Conservation (phyloP, 192 early-diverging fungal genomes). For the Polychytrium aggregatum region DNA sequence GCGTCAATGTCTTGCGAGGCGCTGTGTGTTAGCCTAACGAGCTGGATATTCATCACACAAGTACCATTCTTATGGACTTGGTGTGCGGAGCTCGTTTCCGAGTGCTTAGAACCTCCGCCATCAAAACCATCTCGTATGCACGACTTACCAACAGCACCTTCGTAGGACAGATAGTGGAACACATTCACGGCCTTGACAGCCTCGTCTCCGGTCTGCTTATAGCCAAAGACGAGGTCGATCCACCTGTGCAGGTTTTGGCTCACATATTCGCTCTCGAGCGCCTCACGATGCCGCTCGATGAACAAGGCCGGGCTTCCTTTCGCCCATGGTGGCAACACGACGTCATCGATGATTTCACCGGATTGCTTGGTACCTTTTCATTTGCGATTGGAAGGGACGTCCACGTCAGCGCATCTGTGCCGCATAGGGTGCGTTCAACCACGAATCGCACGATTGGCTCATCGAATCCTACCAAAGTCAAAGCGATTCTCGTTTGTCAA, state of each 20-base stretch:
- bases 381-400: not conserved
- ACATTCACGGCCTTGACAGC: constrained; percentile 76
- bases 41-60: too few species aligned
- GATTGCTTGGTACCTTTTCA: constrained; percentile 36
- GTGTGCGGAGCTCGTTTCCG: too few species aligned
- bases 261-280: constrained; percentile 16
- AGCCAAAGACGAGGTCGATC: constrained; percentile 86
- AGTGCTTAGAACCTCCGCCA: too few species aligned
- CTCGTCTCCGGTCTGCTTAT: constrained; percentile 71
- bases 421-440: too few species aligned
- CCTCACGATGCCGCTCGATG: constrained; percentile 60
- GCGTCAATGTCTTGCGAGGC: constrained; percentile 52
- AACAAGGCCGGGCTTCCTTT: constrained; percentile 41
- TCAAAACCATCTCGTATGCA: too few species aligned
- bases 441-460: too few species aligned
- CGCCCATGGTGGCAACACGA: constrained; percentile 74
- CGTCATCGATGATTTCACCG: constrained; percentile 41
- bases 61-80: too few species aligned
- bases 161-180: constrained; percentile 85
- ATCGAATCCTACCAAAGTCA: constrained; percentile 46
- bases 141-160: constrained; percentile 81
- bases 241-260: constrained; percentile 68
- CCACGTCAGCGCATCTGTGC: too few species aligned
- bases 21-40: too few species aligned
- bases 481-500: constrained; percentile 48